Evolutionary conservation across 495 filamentous ascomycete species (phyloP), one percentile per base, ranked within the genome.

Genomic region (Barbatosphaeria neglecta): DNA sequence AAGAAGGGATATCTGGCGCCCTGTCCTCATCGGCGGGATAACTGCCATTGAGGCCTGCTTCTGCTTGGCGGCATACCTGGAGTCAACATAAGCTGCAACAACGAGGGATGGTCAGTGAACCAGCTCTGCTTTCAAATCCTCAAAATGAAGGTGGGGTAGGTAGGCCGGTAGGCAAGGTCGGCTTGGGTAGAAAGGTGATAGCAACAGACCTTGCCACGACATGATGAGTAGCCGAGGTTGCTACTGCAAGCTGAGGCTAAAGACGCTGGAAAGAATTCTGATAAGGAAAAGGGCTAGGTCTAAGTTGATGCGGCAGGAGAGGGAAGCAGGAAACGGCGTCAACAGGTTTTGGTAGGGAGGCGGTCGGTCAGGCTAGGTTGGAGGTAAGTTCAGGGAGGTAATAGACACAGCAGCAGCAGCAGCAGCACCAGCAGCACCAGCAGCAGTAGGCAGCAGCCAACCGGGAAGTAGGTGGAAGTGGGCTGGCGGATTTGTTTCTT

Each of bases 161-260:
- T 16, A 31, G 15, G 3, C 9, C 15, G 15, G 27, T 13, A 31
- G 27, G 27, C 15, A 31, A 13, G 7, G 27, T 31, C 27, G 9
- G 27, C 27, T 31, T 31, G 9, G 27, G 8, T 13, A 8, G 31
- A 1, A 1, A 48, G 19, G 39, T 22, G 23, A 51, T 23, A 35
- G 24, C 42, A 39, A 52, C 64, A 54, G 59, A 76, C 73, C 64
- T 74, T 76, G 73, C 73, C 73, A 76, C 61, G 75, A 78, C 75
- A 79, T 79, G 59, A 50, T 73, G 68, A 50, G 48, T 33, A 25
- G 52, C 46, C 46, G 8, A 25, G 43, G 23, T 45, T n/a, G n/a
- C n/a, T n/a, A n/a, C n/a, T n/a, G 48, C 44, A 54, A 9, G 28
- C 17, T 37, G 42, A 24, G 43, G 41, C 41, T 35, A 48, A 33